These are phyloP conservation scores for Kernera saxatilis DNA, from an alignment of 345 rosid genomes.

Conservation along the genomic window DNA sequence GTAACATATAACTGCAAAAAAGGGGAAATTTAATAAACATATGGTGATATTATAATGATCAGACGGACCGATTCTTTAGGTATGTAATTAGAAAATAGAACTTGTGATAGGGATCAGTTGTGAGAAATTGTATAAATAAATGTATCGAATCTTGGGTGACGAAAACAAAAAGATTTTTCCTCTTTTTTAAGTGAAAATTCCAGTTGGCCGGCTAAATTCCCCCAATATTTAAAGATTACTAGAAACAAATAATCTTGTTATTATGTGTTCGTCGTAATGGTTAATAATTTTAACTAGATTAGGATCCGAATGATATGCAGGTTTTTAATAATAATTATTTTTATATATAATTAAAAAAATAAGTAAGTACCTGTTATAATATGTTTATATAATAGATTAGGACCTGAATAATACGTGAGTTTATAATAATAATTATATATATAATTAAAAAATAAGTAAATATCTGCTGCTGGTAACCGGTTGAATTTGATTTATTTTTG, in stretches of 20 bases:
- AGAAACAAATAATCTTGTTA: background rate
- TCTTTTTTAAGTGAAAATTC: background rate
- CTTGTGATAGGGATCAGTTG: constrained; percentile 19
- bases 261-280: background rate
- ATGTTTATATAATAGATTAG: too few species aligned
- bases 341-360: too few species aligned
- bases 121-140: background rate
- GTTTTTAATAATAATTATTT: too few species aligned
- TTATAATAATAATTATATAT: too few species aligned
- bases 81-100: background rate
- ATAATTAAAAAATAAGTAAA: too few species aligned
- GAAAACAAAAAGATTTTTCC: constrained; percentile 16
- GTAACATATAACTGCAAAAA: background rate
- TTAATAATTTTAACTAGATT: too few species aligned
- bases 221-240: background rate
- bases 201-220: constrained; percentile 30
- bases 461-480: too few species aligned
- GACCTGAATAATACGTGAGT: too few species aligned
- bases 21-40: background rate
- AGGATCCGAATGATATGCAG: too few species aligned
- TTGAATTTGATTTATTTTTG: too few species aligned
- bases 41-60: background rate
- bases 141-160: constrained; percentile 28
- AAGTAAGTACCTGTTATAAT: too few species aligned
- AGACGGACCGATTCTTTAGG: constrained; percentile 16